Conservation (phyloP, 306 rosid genomes). For the Rosa multiflora region DNA sequence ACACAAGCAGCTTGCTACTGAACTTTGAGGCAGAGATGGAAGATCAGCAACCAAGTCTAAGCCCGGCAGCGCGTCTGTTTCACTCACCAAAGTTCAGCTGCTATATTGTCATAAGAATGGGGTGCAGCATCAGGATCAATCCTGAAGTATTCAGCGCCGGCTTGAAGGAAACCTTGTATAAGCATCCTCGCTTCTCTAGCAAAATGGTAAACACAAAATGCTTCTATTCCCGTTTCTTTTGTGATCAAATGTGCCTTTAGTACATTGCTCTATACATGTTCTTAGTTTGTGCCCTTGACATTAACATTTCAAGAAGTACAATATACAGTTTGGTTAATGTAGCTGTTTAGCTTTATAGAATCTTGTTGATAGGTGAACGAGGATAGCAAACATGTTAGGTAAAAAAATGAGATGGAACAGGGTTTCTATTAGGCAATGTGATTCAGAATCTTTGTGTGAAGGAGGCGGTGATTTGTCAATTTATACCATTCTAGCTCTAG, state of each 20-base stretch:
- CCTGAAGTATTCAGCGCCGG: slow-evolving; percentile 42
- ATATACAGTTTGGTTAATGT: not conserved
- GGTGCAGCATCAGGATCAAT: slow-evolving; percentile 39
- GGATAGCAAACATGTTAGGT: not conserved
- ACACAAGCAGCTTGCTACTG: not conserved
- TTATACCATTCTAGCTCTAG: too few relatives aligned
- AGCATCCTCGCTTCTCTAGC: slow-evolving; percentile 63
- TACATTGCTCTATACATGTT: not conserved
- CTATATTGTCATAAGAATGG: slow-evolving; percentile 43
- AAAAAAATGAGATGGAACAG: not conserved
- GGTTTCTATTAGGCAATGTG: not conserved
- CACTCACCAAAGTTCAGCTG: slow-evolving; percentile 44
- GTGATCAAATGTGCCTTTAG: not conserved
- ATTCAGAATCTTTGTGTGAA: too few relatives aligned
- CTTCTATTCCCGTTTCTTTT: not conserved
- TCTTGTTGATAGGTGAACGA: too few relatives aligned
- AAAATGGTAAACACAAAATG: slow-evolving; percentile 33
- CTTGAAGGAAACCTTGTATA: slow-evolving; percentile 35
- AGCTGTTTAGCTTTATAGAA: not conserved
- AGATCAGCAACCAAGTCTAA: slow-evolving; percentile 21
- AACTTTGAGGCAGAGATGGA: not conserved
- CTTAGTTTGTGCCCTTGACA: not conserved
- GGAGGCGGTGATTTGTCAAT: too few relatives aligned
- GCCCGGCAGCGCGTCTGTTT: slow-evolving; percentile 54
- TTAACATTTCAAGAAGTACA: not conserved